These are phyloP conservation scores for Mycena kentingensis DNA, from an alignment of 768 basidiomycete genomes.

Conservation along the genomic window DNA sequence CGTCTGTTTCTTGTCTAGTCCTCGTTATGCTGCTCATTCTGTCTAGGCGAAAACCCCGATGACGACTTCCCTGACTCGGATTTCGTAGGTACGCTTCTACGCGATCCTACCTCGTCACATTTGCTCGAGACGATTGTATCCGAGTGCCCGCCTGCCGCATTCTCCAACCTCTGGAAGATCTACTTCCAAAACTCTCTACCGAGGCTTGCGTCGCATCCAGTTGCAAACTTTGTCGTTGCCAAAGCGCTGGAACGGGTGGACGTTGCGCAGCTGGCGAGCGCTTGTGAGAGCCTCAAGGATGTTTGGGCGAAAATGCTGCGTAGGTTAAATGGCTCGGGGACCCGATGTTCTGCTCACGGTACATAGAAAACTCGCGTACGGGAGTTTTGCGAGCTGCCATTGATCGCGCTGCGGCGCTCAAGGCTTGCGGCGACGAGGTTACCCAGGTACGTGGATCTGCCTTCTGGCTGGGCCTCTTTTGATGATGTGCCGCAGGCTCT, in stretches of 20 bases:
- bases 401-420: constrained; percentile 60
- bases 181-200: constrained; percentile 78
- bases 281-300: constrained; percentile 60
- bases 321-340: too few relatives aligned
- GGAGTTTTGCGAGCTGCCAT: constrained; percentile 79
- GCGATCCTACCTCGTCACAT: constrained; percentile 88
- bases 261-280: constrained; percentile 53
- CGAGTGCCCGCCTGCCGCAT: constrained; percentile 60
- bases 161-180: constrained; percentile 68
- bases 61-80: constrained; percentile 59
- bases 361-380: constrained; percentile 72
- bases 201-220: constrained; percentile 80
- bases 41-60: constrained; percentile 41
- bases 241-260: constrained; percentile 69
- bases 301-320: constrained; percentile 68
- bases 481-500: constrained; percentile 55
- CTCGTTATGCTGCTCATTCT: neutral
- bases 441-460: constrained; percentile 48
- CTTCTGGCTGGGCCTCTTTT: constrained; percentile 1
- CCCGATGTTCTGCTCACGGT: too few relatives aligned
- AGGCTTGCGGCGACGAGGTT: constrained; percentile 48
- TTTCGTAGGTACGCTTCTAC: constrained; percentile 78
- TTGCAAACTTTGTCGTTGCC: constrained; percentile 92
- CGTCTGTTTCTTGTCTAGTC: constrained; percentile 39
- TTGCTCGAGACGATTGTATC: constrained; percentile 80